Evolutionary conservation across 1,284 basidiomycete species (phyloP), one percentile per base, ranked within the genome.

Genomic region (Papiliotrema laurentii): DNA sequence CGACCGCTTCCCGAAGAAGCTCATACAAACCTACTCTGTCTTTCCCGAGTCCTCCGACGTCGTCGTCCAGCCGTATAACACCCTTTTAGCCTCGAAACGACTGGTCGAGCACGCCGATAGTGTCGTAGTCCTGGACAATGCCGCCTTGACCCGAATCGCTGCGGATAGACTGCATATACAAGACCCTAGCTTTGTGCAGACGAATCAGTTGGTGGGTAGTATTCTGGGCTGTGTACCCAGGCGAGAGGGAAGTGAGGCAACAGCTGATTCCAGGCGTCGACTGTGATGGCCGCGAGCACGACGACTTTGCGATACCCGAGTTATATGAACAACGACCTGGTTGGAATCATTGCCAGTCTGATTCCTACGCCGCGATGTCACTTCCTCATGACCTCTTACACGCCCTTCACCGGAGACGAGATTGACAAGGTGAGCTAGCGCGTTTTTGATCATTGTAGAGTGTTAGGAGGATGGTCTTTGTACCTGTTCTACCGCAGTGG

Each of bases 311-410:
- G 96, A 60, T 98, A 97, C 76, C 96, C 96, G 0, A 89, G 91
- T 44, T 98, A 98, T 75, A 98, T 97, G 94, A 98, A 98, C 79
- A 99, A 98, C 65, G 94, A 99, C 68, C 83, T 97, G 28, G 91
- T 97, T 57, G 91, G 93, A 24, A 97, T 99, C 63, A 88, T 98
- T 50, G 92, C 96, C 2, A 93, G 89, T 13, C 81, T 99, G 46
- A 97, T 98, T 60, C 96, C 96, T 2, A 98, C 96, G 10, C 94
- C 96, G n/a, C 81, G 94, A 46, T 97, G 93, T 65, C 96, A 99
- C 75, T 98, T 98, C 80, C 81, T 99, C 51, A 97, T 94, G 88
- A 98, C 96, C n/a, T 92, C 90, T 16, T 99, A 98, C 66, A 99
- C 96, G 4, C 94, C 96, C 0, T 98, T 98, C 74, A 97, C 93